Evolutionary conservation across 1,284 basidiomycete species (phyloP), one percentile per base, ranked within the genome.

Genomic region (Rhizoctonia solani): DNA sequence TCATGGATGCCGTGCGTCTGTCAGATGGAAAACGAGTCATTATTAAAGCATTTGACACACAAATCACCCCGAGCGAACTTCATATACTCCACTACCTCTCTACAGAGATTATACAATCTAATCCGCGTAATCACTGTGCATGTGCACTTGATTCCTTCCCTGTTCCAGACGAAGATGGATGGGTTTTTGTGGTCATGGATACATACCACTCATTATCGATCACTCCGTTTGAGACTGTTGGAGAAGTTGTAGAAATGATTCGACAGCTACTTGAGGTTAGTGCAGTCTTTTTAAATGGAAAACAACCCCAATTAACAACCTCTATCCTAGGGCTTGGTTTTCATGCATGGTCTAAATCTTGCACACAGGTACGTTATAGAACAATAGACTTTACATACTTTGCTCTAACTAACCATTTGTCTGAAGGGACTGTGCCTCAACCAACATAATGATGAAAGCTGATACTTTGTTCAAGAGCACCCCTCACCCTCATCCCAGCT

Each of bases 401-500:
- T n/a, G n/a, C n/a, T n/a, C n/a, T n/a, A n/a, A n/a, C n/a, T n/a
- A 27, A 52, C 41, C 53, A 21, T n/a, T 16, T 6, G 13, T 11
- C 27, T 23, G 19, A 25, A 69, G 68, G 5, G 68, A 69, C 29
- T 69, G 68, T 32, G 42, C 65, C 1, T 34, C 23, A 14, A 30
- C 49, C 2, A 69, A 69, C 37, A 61, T 69, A 1, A 67, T 69
- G 66, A 67, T 67, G 66, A 54, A 67, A 9, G 46, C 23, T 0
- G 14, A 41, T 4, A n/a, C 41, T 19, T 21, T 69, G 11, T 52
- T 67, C 21, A 47, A 47, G 0, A 44, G 59, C 1, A 44, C 66
- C 0, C 59, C 29, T 32, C 68, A 69, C 37, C 55, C 68, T 1
- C 37, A 37, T 46, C 13, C 9, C 37, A 4, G 23, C 21, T 3